Conservation (phyloP, 2,329 filamentous ascomycete genomes). For the Pseudogymnoascus verrucosus region DNA sequence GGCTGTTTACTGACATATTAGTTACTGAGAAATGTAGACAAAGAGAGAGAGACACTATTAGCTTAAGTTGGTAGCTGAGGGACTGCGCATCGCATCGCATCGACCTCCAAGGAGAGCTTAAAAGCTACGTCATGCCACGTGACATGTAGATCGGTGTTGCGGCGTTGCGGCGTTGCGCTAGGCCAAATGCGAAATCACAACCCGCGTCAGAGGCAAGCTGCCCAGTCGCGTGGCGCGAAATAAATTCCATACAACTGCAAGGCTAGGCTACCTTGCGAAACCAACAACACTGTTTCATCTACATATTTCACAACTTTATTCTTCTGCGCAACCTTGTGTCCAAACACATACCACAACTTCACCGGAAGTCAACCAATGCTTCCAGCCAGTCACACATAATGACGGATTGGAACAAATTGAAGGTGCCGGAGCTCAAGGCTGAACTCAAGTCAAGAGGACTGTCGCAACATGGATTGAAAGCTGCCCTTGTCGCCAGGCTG, state of each 20-base stretch:
- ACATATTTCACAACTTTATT: background rate
- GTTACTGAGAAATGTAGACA: too few species aligned
- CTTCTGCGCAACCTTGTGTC: background rate
- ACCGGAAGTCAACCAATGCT: background rate
- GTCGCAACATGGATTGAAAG: conserved; percentile 60
- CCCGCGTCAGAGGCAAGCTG: conserved; percentile 3
- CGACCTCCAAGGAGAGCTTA: background rate
- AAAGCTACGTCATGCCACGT: background rate
- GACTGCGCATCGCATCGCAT: background rate
- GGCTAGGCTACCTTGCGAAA: conserved; percentile 2
- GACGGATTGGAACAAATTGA: conserved; percentile 51
- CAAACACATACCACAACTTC: background rate
- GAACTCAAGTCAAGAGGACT: conserved; percentile 69
- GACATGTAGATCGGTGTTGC: background rate
- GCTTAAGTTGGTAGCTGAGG: too few species aligned
- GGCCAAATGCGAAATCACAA: background rate
- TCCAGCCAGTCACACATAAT: conserved; percentile 27
- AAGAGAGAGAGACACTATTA: too few species aligned
- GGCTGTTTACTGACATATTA: too few species aligned
- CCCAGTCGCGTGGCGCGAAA: conserved; percentile 7
- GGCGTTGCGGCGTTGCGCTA: conserved; percentile 1
- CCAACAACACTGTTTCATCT: conserved; percentile 1
- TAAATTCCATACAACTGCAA: conserved; percentile 2
- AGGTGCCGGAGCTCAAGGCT: conserved; percentile 66
- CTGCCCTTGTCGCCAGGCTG: conserved; percentile 62